These are phyloP conservation scores for Flaveria bidentis DNA, from an alignment of 129 eudicot genomes.

Conservation along the genomic window DNA sequence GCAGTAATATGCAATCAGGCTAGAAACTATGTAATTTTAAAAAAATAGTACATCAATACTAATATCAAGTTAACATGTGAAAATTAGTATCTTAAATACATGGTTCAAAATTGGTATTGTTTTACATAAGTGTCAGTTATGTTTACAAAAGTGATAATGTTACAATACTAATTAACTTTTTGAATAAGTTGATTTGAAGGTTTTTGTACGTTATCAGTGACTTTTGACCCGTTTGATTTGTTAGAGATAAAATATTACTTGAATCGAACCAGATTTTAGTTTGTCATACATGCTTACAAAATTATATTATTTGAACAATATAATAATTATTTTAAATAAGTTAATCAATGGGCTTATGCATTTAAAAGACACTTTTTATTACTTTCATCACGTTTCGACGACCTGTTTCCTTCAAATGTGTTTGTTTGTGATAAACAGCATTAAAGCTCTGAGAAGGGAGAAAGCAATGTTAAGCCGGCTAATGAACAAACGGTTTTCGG, in stretches of 20 bases:
- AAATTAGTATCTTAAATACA: too few relatives aligned
- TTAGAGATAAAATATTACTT: neutral
- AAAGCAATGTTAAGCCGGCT: constrained; percentile 82
- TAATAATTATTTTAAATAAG: neutral
- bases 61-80: too few relatives aligned
- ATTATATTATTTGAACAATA: neutral
- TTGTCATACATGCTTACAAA: neutral
- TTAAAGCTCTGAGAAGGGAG: constrained; percentile 80
- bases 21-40: too few relatives aligned
- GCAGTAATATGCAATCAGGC: too few relatives aligned
- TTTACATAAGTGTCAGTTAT: neutral
- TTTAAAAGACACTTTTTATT: neutral
- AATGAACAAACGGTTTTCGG: constrained; percentile 67
- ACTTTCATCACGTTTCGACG: neutral
- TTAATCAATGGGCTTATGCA: neutral
- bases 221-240: neutral
- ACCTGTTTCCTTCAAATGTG: neutral
- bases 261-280: neutral
- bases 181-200: neutral
- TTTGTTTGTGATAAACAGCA: constrained; percentile 46
- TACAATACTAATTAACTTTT: neutral
- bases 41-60: too few relatives aligned
- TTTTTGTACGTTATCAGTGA: neutral
- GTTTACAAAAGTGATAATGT: neutral
- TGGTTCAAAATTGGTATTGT: too few relatives aligned